Conservation (phyloP, 768 basidiomycete species). For the Lactarius tabidus region DNA sequence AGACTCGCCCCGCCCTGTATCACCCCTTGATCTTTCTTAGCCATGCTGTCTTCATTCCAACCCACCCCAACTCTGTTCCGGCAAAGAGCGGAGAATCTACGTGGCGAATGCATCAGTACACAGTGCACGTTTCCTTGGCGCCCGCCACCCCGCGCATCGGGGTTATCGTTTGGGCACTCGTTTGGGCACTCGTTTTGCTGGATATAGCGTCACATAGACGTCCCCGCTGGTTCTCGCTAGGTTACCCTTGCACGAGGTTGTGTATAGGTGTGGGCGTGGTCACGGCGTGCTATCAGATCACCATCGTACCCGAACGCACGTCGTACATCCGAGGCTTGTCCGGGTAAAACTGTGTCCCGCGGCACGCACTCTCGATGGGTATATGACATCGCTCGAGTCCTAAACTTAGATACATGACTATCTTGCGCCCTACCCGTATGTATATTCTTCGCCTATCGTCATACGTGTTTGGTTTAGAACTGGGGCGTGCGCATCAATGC, state of each 20-base stretch:
- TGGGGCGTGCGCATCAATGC: background rate
- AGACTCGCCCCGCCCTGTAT: background rate
- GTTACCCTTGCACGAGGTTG: conserved; percentile 2
- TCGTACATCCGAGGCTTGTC: background rate
- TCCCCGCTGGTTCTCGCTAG: conserved; percentile 3
- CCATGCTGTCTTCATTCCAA: background rate
- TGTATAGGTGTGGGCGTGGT: background rate
- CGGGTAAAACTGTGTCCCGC: conserved; percentile 7
- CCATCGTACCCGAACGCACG: background rate
- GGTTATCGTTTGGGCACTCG: background rate
- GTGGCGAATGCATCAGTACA: conserved; percentile 2
- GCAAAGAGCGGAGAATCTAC: conserved; percentile 15
- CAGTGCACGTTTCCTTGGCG: background rate
- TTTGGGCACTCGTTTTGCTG: background rate
- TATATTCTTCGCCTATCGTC: background rate
- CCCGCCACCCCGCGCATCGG: background rate
- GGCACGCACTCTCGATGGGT: background rate
- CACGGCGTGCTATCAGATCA: background rate
- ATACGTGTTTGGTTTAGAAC: background rate
- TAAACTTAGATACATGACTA: background rate
- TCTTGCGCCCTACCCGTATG: conserved; percentile 1
- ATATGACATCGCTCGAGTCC: conserved; percentile 3
- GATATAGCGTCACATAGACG: background rate
- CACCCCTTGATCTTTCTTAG: background rate
- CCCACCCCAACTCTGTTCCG: background rate